Conservation (phyloP, 2,329 filamentous ascomycete species). For the Penicillium hesseltinei region DNA sequence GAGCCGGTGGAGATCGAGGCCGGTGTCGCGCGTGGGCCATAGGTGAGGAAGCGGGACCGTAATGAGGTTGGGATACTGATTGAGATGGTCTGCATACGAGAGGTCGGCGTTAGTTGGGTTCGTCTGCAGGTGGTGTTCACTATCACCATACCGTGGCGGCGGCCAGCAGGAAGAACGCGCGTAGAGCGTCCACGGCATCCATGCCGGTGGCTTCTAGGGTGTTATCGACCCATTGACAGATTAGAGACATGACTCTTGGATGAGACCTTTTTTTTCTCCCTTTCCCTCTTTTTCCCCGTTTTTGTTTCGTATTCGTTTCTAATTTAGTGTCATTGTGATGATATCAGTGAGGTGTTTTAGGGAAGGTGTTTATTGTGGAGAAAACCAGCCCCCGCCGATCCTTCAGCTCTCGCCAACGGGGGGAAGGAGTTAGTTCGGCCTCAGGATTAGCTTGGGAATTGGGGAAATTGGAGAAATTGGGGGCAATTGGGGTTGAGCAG, state of each 20-base stretch:
- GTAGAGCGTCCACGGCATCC: slow-evolving; percentile 32
- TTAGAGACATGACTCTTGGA: slow-evolving; percentile 8
- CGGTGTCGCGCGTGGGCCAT: slow-evolving; percentile 54
- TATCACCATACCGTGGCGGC: slow-evolving; percentile 37
- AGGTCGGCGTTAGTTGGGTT: slow-evolving; percentile 14
- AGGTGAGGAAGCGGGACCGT: slow-evolving; percentile 57
- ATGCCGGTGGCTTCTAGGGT: slow-evolving; percentile 15
- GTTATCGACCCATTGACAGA: slow-evolving; percentile 14
- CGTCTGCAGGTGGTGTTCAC: slow-evolving; percentile 34
- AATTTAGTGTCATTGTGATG: neutral
- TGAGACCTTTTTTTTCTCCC: neutral
- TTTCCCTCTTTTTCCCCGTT: neutral
- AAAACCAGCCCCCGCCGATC: slow-evolving; percentile 4
- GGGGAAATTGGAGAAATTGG: neutral
- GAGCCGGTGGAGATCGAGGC: slow-evolving; percentile 15
- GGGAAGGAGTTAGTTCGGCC: slow-evolving; percentile 5
- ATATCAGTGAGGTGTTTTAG: slow-evolving; percentile 4
- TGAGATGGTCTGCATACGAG: slow-evolving; percentile 44
- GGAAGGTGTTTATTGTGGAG: slow-evolving; percentile 5
- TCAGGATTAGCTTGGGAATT: neutral
- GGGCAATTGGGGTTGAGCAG: neutral
- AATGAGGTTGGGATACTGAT: slow-evolving; percentile 53
- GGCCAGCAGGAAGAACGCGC: slow-evolving; percentile 39
- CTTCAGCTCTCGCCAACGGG: slow-evolving; percentile 1
- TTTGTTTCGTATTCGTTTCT: neutral